Percentiles rank a stretch among this genome's conserved stretches.
phyloP scores from a whole-genome alignment of 495 filamentous ascomycete species.

The Aspergillus heteromorphus region DNA sequence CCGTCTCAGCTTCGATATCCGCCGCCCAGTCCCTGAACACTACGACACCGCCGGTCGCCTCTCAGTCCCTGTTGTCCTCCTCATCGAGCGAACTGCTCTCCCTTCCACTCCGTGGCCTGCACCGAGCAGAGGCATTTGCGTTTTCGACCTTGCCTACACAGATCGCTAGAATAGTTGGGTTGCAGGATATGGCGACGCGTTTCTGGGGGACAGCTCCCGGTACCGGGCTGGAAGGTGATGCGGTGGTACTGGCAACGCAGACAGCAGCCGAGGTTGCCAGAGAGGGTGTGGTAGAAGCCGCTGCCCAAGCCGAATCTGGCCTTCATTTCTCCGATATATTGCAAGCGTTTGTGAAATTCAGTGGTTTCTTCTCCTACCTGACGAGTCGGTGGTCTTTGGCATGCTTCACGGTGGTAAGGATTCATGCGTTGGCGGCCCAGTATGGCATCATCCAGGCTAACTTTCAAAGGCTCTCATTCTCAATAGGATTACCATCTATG shows the following conservation, averaged over 20 bases:
- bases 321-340: conserved; percentile 34
- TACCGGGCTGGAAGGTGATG: conserved; percentile 20
- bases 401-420: conserved; percentile 67
- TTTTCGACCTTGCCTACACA: conserved; percentile 34
- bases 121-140: conserved; percentile 34
- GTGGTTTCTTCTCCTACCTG: conserved; percentile 83
- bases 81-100: conserved; percentile 30
- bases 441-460: neutral
- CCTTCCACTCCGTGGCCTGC: conserved; percentile 33
- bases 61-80: conserved; percentile 24
- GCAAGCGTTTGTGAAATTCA: conserved; percentile 53
- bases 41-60: conserved; percentile 18
- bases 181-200: conserved; percentile 20
- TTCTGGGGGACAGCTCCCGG: conserved; percentile 26
- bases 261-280: conserved; percentile 26
- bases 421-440: neutral
- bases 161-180: conserved; percentile 26
- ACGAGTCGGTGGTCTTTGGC: conserved; percentile 91
- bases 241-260: conserved; percentile 23
- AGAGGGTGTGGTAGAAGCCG: conserved; percentile 26
- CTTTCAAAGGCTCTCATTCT: conserved; percentile 67
- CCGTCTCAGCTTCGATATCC: conserved; percentile 3
- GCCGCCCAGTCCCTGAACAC: conserved; percentile 17
- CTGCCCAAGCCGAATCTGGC: conserved; percentile 21
- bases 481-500: conserved; percentile 90